Conservation (phyloP, 345 rosid genomes). For the Aquilaria yunnanensis region DNA sequence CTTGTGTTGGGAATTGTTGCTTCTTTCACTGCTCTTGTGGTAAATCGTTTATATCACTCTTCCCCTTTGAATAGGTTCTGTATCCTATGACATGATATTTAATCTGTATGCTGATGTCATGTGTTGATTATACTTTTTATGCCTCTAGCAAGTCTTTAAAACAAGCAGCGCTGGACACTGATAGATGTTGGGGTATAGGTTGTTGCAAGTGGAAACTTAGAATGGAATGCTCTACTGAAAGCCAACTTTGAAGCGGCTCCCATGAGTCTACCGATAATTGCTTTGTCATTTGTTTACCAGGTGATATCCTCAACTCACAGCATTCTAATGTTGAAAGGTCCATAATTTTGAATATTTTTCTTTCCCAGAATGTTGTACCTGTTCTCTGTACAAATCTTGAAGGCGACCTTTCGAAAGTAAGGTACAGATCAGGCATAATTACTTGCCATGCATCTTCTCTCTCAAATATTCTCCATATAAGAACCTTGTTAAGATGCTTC, state of each 20-base stretch:
- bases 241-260: conserved; percentile 92
- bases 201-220: conserved; percentile 71
- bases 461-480: not conserved
- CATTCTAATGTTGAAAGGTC: conserved; percentile 9
- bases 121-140: not conserved
- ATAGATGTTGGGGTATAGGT: conserved; percentile 25
- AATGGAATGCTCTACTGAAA: conserved; percentile 70
- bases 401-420: conserved; percentile 92
- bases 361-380: conserved; percentile 82
- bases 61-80: not conserved
- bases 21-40: conserved; percentile 87
- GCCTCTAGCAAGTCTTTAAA: not conserved
- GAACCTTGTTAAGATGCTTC: too few relatives aligned
- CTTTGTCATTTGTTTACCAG: conserved; percentile 93
- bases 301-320: conserved; percentile 30
- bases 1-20: conserved; percentile 60
- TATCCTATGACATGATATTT: not conserved
- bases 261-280: conserved; percentile 94
- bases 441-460: not conserved
- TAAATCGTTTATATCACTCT: conserved; percentile 20
- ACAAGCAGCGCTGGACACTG: not conserved
- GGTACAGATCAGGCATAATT: conserved; percentile 39
- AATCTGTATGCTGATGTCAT: not conserved
- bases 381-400: conserved; percentile 93
- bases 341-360: conserved; percentile 12